Base-by-base conservation (phyloP, 176 grass and related monocot genomes). In the Eleusine indica region DNA sequence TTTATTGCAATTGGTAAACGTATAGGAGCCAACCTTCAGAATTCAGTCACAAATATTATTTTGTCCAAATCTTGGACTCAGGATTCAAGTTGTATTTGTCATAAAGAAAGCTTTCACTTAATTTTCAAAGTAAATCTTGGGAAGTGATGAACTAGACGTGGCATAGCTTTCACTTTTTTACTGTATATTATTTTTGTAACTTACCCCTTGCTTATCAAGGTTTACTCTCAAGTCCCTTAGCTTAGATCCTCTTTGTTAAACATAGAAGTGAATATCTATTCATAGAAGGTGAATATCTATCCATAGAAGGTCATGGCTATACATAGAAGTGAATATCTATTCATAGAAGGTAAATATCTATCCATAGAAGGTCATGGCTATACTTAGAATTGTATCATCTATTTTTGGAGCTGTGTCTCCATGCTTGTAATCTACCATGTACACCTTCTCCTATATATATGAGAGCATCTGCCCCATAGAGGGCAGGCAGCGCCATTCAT, bases 111-210 rank as follows among this genome's bases (percentile, higher is more conserved):
- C 67, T 25, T 74, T 67, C 17, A 46, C 63, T 75, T 49, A 68
- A 60, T 69, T 61, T 74, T 4, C 66, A 21, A 14, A 74, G 69
- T 71, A 77, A 71, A 85, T 17, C 37, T 85, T 79, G 13, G 43
- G n/a, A 28, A 62, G 44, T 80, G 69, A 75, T 81, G 77, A 43
- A 77, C 7, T 64, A 35, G 47, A 46, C 21, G 63, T 22, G 41
- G 65, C 71, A 81, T 71, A 37, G 18, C 32, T 37, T 14, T 62
- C 68, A 43, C 19, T 10, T 60, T 22, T 22, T 60, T 60, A 22
- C 13, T 56, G 7, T 82, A 48, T 48, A 76, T 32, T 89, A 18
- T 77, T 70, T 74, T 63, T 60, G 39, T 48, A 38, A 5, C 46
- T 63, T 21, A 47, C 53, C 41, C 56, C 72, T 88, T 85, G 15